These are phyloP conservation scores for Fulvia fulva DNA, from an alignment of 2,329 filamentous ascomycete genomes.

Conservation along the genomic window DNA sequence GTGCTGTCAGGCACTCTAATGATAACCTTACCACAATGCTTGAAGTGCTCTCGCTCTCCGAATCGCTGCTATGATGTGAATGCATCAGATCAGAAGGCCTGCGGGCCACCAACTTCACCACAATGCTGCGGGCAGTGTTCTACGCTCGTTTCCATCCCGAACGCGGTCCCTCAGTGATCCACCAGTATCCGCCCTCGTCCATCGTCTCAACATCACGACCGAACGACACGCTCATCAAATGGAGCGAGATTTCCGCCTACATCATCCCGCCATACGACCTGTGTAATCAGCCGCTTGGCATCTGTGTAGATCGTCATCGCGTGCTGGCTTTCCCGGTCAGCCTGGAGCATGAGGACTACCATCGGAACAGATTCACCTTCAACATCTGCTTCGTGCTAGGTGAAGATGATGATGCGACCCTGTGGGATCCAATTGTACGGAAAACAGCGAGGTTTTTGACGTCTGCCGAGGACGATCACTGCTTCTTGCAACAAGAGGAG, in stretches of 20 bases:
- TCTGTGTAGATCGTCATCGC: constrained; percentile 69
- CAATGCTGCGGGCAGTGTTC: constrained; percentile 63
- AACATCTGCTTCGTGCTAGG: constrained; percentile 87
- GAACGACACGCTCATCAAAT: constrained; percentile 39
- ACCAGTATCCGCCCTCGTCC: constrained; percentile 28
- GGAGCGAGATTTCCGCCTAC: constrained; percentile 82
- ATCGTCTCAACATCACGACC: constrained; percentile 17
- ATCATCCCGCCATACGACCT: constrained; percentile 94
- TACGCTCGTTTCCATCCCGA: constrained; percentile 64
- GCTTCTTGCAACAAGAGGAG: constrained; percentile 68
- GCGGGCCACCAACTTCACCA: neutral
- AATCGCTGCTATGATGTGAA: neutral
- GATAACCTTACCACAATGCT: constrained; percentile 1
- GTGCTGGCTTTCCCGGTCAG: constrained; percentile 87
- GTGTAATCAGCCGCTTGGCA: constrained; percentile 83
- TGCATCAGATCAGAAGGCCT: neutral
- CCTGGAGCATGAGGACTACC: constrained; percentile 69
- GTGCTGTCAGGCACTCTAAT: neutral
- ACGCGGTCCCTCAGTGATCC: constrained; percentile 31
- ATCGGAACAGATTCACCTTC: constrained; percentile 93
- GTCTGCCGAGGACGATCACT: constrained; percentile 86
- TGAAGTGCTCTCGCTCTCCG: neutral
- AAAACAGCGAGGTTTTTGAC: constrained; percentile 82
- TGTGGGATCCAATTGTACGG: constrained; percentile 70
- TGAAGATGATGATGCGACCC: constrained; percentile 64